Conservation (phyloP, 176 grass and related monocot genomes). For the Zizania latifolia region DNA sequence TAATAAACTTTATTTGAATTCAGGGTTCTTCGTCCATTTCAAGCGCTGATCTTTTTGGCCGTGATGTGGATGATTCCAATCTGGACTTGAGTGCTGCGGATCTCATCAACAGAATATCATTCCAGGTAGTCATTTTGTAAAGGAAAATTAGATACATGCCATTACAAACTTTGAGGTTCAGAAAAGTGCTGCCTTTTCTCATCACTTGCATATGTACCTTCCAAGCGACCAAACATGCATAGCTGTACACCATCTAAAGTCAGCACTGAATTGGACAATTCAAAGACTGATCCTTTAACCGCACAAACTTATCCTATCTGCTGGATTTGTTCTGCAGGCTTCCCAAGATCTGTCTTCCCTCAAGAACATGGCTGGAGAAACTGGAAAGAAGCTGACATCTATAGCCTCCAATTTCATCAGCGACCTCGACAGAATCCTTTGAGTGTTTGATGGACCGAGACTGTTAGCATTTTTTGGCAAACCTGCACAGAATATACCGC, state of each 20-base stretch:
- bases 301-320: background rate
- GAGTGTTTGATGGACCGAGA: background rate
- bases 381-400: constrained; percentile 77
- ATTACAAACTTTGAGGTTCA: too few relatives aligned
- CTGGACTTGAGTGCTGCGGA: constrained; percentile 65
- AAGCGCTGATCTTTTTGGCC: constrained; percentile 72
- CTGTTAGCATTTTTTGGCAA: background rate
- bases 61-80: constrained; percentile 27
- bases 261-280: background rate
- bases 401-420: constrained; percentile 79
- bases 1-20: background rate
- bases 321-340: constrained; percentile 39
- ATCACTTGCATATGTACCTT: background rate
- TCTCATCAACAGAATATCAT: constrained; percentile 74
- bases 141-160: too few relatives aligned
- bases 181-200: background rate
- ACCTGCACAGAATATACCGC: background rate
- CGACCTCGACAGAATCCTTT: constrained; percentile 87
- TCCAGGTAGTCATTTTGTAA: constrained; percentile 50
- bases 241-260: background rate
- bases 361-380: constrained; percentile 89
- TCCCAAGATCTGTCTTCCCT: constrained; percentile 86
- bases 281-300: background rate
- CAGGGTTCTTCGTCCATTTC: constrained; percentile 82
- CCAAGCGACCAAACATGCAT: background rate